A percentile compares a stretch with the other conserved stretches of the same genome.
Evolutionary conservation across 305 asterid genomes (phyloP).

Genomic region (Withania somnifera): DNA sequence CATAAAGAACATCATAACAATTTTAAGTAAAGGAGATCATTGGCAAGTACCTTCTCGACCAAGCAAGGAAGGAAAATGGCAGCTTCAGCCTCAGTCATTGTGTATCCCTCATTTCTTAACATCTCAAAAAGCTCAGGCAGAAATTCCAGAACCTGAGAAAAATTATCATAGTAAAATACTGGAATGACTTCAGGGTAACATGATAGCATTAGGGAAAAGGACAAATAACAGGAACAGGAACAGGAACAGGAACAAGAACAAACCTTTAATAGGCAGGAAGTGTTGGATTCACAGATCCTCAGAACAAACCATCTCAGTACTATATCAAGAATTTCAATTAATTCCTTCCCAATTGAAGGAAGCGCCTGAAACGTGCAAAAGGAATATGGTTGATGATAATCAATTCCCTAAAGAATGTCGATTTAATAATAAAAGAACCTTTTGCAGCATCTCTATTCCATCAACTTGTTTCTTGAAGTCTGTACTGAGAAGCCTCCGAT

Average conservation of each 20-base stretch:
- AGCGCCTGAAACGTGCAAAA: constrained; percentile 57
- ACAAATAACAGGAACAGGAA: constrained; percentile 1
- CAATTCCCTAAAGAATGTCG: background rate
- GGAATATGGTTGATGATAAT: constrained; percentile 10
- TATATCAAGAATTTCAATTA: constrained; percentile 82
- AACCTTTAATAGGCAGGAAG: constrained; percentile 92
- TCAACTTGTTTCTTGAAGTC: constrained; percentile 99
- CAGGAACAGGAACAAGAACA: too few species aligned
- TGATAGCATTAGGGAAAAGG: background rate
- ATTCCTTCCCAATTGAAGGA: constrained; percentile 64
- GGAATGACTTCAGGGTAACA: background rate
- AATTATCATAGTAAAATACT: constrained; percentile 2
- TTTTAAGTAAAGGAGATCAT: background rate
- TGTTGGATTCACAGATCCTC: constrained; percentile 89
- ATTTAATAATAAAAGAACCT: constrained; percentile 36
- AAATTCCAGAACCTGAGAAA: constrained; percentile 86
- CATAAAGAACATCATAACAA: background rate
- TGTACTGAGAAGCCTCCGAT: constrained; percentile 69
- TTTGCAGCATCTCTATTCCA: constrained; percentile 97
- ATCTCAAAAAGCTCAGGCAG: constrained; percentile 86
- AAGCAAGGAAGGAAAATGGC: constrained; percentile 92
- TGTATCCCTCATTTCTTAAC: constrained; percentile 79
- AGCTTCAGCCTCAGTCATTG: constrained; percentile 94
- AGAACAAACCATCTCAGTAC: constrained; percentile 86
- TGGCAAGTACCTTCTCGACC: constrained; percentile 65